Evolutionary conservation across 352 stramenopile genomes (phyloP), one percentile per base, ranked within the genome.

Genomic region (Globisporangium megalacanthum): DNA sequence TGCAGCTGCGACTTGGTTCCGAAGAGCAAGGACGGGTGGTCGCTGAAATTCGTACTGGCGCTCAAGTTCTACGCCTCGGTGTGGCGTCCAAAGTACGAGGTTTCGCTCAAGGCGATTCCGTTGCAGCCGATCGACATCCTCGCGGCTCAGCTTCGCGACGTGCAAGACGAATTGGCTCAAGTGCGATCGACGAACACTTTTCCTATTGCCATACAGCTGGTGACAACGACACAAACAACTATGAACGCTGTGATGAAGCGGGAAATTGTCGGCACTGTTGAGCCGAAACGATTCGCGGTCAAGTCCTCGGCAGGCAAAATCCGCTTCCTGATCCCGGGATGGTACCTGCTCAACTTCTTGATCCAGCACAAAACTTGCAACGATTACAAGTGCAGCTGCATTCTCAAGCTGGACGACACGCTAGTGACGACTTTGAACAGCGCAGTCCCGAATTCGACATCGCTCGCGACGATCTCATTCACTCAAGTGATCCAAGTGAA

Each of bases 101-200:
- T 59, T 25, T 22, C 44, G n/a, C 44, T 59, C 4, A 45, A 45
- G 33, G 14, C 53, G 13, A 31, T 59, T 20, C 15, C 20, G 5
- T n/a, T 52, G 17, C 10, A 52, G 5, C 41, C 44, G 4, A 52
- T 52, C 53, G 53, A 52, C 44, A 52, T 59, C 20, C 44, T 59
- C 6, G 42, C 42, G 8, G 53, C 53, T 1, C 53, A 59, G n/a
- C n/a, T 59, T n/a, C 53, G 53, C 42, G 44, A 59, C 9, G 0
- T 52, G 10, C 53, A 59, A 45, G 53, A 52, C 44, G 53, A 59
- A 31, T 1, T 59, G 17, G 17, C n/a, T n/a, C n/a, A n/a, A n/a
- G n/a, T n/a, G n/a, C n/a, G n/a, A n/a, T n/a, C n/a, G n/a, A n/a
- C n/a, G n/a, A n/a, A n/a, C n/a, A n/a, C n/a, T n/a, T n/a, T n/a